phyloP scores from a whole-genome alignment of 2,329 filamentous ascomycete genomes.

The Penicillium hesseltinei region DNA sequence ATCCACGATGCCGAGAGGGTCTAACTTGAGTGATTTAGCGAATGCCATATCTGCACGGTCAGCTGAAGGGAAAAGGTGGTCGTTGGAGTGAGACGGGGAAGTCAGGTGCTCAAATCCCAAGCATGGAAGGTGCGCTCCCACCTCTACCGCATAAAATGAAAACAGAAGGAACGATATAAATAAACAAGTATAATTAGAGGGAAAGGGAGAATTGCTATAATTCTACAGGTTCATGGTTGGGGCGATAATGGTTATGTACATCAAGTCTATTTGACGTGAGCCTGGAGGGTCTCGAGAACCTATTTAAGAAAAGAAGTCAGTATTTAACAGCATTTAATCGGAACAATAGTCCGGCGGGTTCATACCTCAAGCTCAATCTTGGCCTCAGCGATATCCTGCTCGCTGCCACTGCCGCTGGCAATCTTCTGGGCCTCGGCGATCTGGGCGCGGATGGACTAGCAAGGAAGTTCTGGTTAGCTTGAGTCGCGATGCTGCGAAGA shows the following conservation, averaged over 20 bases:
- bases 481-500: neutral
- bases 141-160: conserved; percentile 9
- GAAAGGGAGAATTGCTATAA: conserved; percentile 37
- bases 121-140: conserved; percentile 16
- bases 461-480: conserved; percentile 8
- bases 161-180: conserved; percentile 15
- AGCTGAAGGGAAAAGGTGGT: neutral
- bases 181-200: conserved; percentile 14
- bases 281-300: conserved; percentile 52
- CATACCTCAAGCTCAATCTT: conserved; percentile 98
- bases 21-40: conserved; percentile 13
- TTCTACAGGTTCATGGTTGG: conserved; percentile 40
- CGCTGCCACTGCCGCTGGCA: conserved; percentile 82
- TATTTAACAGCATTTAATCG: conserved; percentile 7
- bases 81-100: neutral
- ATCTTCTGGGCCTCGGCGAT: conserved; percentile 96
- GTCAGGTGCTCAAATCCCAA: neutral
- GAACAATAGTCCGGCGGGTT: neutral
- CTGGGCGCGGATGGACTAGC: conserved; percentile 74
- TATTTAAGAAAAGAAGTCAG: conserved; percentile 24
- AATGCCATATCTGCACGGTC: conserved; percentile 8
- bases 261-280: conserved; percentile 48
- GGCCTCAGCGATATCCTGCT: conserved; percentile 96
- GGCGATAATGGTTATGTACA: conserved; percentile 42
- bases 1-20: conserved; percentile 19